A percentile compares a stretch with the other conserved stretches of the same genome.
These are phyloP conservation scores for Fusarium udum DNA, from an alignment of 2,329 filamentous ascomycete species.

Conservation along the genomic window DNA sequence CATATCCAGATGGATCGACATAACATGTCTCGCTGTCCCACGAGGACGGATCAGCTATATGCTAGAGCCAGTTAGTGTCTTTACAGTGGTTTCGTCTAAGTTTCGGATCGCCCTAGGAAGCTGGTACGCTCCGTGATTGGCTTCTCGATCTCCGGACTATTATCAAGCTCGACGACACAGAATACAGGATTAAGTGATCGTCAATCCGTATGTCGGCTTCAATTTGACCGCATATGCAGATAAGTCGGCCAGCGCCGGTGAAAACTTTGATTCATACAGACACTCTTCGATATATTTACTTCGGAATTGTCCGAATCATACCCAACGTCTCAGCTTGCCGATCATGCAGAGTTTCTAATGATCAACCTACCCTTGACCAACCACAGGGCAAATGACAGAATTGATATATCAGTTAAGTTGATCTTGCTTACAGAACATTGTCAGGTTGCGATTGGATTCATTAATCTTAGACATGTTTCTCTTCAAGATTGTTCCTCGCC, in stretches of 20 bases:
- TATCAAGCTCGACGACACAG: constrained; percentile 8
- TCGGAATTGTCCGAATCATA: constrained; percentile 12
- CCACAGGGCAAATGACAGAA: neutral
- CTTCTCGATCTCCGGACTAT: neutral
- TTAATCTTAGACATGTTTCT: neutral
- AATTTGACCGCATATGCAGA: neutral
- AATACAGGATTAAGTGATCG: constrained; percentile 4
- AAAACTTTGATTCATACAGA: neutral
- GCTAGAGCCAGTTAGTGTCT: constrained; percentile 13
- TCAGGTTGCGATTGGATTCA: neutral
- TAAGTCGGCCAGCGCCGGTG: neutral
- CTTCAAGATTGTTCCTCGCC: neutral
- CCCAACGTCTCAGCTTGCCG: neutral
- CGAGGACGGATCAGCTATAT: constrained; percentile 4
- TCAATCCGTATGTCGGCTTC: neutral
- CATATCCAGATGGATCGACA: constrained; percentile 19
- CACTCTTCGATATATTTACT: neutral
- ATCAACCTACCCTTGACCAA: constrained; percentile 12
- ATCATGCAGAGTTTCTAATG: neutral
- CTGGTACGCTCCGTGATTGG: constrained; percentile 19
- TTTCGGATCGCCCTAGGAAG: constrained; percentile 10
- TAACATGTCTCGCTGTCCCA: constrained; percentile 22
- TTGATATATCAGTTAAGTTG: neutral
- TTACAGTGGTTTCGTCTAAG: constrained; percentile 13
- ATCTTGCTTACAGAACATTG: neutral